Base-by-base conservation (phyloP, 352 stramenopile species). In the Globisporangium abappressorium region DNA sequence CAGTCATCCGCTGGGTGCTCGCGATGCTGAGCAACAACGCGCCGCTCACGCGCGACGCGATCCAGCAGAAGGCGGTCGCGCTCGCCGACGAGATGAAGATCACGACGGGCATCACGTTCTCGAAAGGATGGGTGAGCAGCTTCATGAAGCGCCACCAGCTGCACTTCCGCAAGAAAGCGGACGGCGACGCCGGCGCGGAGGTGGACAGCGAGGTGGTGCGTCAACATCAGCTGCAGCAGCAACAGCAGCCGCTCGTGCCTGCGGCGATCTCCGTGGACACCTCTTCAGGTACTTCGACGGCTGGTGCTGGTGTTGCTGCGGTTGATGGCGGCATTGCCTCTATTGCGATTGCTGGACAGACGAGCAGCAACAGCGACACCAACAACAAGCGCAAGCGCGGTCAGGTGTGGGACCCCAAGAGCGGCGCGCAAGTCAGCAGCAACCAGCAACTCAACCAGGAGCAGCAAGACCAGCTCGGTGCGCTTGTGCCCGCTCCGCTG, bases 121-220 rank as follows among this genome's bases (percentile, higher is more conserved):
- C 82, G 22, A 88, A 82, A 51, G 80, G 82, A 7, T 91, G 80
- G 80, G 76, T 87, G 68, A 78, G 70, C 41, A 82, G 80, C 67
- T 88, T 89, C 65, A 75, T 87, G 69, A 82, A 75, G 51, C 75
- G 79, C 54, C 80, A 91, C 68, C 73, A 82, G 41, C 62, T 89
- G 22, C 69, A 81, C 36, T 75, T 80, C 38, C 55, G 59, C 18
- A 75, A 58, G 60, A 81, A 74, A 47, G 66, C 65, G 5, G 66
- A 62, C 43, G 43, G 34, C 28, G 47, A 49, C 22, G 41, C 57
- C 38, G 43, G 46, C 4, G 26, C 47, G 2, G 66, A 75, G 22
- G 38, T 34, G 34, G 61, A 70, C 56, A 11, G 64, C 1, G 46
- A 65, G 30, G 22, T 70, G 5, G 51, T 75, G 54, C 70, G 61